A percentile compares a stretch with the other conserved stretches of the same genome.
Evolutionary conservation across 164 flowering plant genomes (phyloP).

Genomic region (Cinnamomum micranthum): DNA sequence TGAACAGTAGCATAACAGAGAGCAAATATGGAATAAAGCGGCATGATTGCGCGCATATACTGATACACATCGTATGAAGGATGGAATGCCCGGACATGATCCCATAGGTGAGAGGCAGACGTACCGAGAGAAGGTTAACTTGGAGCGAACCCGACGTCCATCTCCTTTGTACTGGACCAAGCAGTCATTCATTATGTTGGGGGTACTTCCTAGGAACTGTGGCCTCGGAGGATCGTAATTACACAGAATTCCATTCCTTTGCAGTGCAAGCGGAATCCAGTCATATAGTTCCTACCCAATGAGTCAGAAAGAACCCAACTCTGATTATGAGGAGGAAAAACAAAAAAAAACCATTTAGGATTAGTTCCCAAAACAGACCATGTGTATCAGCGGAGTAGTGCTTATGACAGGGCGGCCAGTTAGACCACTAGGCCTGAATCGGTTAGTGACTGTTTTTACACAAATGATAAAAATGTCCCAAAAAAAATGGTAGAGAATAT

Average conservation of each 20-base stretch:
- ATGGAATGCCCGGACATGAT: background rate
- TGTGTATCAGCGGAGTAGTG: too few species aligned
- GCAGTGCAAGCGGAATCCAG: slow-evolving; percentile 6
- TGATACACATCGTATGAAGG: background rate
- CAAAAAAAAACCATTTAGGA: background rate
- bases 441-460: too few species aligned
- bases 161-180: slow-evolving; percentile 3
- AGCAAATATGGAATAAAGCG: background rate
- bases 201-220: background rate
- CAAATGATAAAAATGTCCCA: too few species aligned
- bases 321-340: background rate
- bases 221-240: slow-evolving; percentile 5
- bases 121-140: background rate
- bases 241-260: slow-evolving; percentile 6
- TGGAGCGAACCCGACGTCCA: background rate
- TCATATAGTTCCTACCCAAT: slow-evolving; percentile 8
- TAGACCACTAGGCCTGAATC: too few species aligned
- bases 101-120: slow-evolving; percentile 1
- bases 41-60: background rate
- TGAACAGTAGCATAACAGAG: background rate
- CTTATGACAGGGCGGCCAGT: too few species aligned
- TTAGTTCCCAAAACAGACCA: too few species aligned
- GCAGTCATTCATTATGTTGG: background rate
- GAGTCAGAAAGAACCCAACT: slow-evolving; percentile 9
- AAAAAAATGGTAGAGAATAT: too few species aligned